Conservation (phyloP, 768 basidiomycete species). For the Russula abietina region DNA sequence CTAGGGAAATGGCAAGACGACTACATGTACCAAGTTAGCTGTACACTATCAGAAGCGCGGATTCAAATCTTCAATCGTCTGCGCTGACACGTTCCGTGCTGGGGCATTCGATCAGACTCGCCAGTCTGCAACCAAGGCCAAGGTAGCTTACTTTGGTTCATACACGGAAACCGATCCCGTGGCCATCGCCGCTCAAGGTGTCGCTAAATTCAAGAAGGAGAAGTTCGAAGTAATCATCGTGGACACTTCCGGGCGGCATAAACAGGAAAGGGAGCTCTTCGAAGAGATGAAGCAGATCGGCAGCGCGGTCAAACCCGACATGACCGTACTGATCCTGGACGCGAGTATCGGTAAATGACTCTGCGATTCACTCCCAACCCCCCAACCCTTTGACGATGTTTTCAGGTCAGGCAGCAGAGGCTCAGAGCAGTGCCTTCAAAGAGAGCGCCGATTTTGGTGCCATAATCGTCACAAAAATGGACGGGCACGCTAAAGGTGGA, state of each 20-base stretch:
- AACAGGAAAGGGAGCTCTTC: conserved; percentile 95
- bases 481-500: conserved; percentile 98
- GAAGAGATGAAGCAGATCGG: conserved; percentile 98
- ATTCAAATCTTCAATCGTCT: conserved; percentile 95
- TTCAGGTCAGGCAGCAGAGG: conserved; percentile 90
- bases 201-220: conserved; percentile 96
- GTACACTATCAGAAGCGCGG: conserved; percentile 97
- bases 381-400: background rate
- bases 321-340: conserved; percentile 93
- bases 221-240: conserved; percentile 98
- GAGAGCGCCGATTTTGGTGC: conserved; percentile 97
- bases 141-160: conserved; percentile 97
- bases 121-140: conserved; percentile 97
- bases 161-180: conserved; percentile 99
- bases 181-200: conserved; percentile 88
- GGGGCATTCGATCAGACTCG: conserved; percentile 99
- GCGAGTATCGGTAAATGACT: conserved; percentile 78
- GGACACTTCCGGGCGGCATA: conserved; percentile 95
- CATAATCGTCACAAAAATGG: conserved; percentile 99
- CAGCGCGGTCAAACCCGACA: conserved; percentile 87
- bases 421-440: conserved; percentile 94
- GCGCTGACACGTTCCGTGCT: conserved; percentile 98
- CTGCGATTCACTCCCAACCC: background rate
- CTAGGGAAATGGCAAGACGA: conserved; percentile 97
- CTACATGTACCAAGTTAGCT: conserved; percentile 97